phyloP scores from a whole-genome alignment of 169 alveolate genomes.

The Hepatocystis sp. region DNA sequence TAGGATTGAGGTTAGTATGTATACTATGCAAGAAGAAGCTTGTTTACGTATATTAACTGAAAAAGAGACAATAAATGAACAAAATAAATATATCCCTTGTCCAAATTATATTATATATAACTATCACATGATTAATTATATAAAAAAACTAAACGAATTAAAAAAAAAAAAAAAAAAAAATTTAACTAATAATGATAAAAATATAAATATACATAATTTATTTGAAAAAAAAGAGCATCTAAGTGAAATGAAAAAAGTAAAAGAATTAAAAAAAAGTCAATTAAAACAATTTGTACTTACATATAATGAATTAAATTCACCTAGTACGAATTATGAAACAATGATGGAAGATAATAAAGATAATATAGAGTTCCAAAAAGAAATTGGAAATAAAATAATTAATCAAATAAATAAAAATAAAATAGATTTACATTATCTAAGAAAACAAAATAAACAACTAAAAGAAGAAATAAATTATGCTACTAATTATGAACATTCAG shows the following conservation, averaged over 20 bases:
- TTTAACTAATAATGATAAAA: no score
- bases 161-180: slow-evolving; percentile 60
- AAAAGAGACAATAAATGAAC: slow-evolving; percentile 54
- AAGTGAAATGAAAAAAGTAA: slow-evolving; percentile 21
- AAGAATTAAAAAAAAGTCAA: slow-evolving; percentile 26
- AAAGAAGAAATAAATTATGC: slow-evolving; percentile 35
- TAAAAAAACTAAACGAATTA: slow-evolving; percentile 43
- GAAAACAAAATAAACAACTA: slow-evolving; percentile 31
- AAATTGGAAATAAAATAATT: slow-evolving; percentile 5
- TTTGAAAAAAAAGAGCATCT: slow-evolving; percentile 49
- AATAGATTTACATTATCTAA: slow-evolving; percentile 3
- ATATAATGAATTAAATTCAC: slow-evolving; percentile 41
- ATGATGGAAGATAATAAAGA: slow-evolving; percentile 49
- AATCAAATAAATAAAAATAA: neutral
- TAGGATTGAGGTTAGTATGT: slow-evolving; percentile 39
- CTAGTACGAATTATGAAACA: slow-evolving; percentile 34
- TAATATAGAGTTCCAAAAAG: slow-evolving; percentile 26
- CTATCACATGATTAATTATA: slow-evolving; percentile 52
- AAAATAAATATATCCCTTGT: slow-evolving; percentile 68
- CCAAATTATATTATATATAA: slow-evolving; percentile 20
- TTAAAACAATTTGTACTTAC: slow-evolving; percentile 20
- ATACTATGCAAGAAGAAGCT: slow-evolving; percentile 46
- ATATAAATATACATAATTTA: slow-evolving; percentile 51
- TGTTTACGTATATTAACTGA: slow-evolving; percentile 47
- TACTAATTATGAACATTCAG: no score